phyloP scores from a whole-genome alignment of 352 stramenopile genomes.

The Pythium myriotylum region DNA sequence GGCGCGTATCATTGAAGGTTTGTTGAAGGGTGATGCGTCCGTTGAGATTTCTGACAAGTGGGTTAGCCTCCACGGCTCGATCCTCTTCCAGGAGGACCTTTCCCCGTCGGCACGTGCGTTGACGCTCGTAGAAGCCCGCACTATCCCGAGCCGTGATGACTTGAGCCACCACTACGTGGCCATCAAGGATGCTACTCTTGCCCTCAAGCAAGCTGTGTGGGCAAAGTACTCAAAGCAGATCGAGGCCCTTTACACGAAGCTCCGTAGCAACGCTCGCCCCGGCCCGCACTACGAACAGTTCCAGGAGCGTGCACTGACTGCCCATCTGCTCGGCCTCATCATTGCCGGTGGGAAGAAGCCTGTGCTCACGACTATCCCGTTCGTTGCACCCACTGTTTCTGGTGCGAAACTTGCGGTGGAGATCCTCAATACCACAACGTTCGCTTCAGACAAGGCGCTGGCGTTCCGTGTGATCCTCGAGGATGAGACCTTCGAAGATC shows the following conservation, averaged over 20 bases:
- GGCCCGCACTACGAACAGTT: constrained; percentile 74
- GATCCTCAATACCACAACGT: constrained; percentile 67
- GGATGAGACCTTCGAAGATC: constrained; percentile 59
- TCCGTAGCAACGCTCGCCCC: constrained; percentile 42
- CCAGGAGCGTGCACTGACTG: constrained; percentile 69
- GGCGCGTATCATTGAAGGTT: constrained; percentile 64
- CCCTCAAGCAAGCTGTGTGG: constrained; percentile 72
- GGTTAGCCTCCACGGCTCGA: constrained; percentile 62
- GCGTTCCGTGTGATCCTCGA: constrained; percentile 69
- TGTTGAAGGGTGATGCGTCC: constrained; percentile 48
- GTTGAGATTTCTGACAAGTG: constrained; percentile 63
- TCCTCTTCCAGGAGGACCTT: constrained; percentile 71
- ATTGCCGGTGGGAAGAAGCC: constrained; percentile 50
- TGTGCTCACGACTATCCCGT: constrained; percentile 46
- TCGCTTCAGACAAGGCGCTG: constrained; percentile 63
- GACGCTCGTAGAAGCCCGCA: constrained; percentile 58
- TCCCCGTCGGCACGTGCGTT: constrained; percentile 62
- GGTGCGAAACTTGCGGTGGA: constrained; percentile 53
- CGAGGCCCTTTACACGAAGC: constrained; percentile 57
- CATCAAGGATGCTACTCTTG: constrained; percentile 65
- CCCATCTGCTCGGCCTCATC: constrained; percentile 67
- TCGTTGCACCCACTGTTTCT: constrained; percentile 46
- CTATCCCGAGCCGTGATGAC: constrained; percentile 62
- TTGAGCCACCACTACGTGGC: constrained; percentile 70
- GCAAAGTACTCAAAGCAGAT: constrained; percentile 62